Evolutionary conservation across 139 green algal species (phyloP).

Genomic region (Tetraselmis striata): DNA sequence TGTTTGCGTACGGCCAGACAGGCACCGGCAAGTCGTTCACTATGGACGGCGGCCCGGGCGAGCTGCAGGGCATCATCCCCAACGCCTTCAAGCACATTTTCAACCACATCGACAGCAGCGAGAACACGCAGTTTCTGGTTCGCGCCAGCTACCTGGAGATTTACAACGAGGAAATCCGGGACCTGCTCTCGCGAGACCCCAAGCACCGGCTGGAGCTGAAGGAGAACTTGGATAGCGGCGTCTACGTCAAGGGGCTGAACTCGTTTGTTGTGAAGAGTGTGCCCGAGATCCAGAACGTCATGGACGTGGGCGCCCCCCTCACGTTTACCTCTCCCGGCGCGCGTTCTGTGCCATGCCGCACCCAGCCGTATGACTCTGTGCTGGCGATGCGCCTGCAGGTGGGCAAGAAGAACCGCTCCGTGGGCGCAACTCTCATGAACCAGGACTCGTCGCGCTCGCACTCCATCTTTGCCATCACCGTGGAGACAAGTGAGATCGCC

Average conservation of each 20-base stretch:
- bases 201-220: slow-evolving; percentile 66
- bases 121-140: slow-evolving; percentile 67
- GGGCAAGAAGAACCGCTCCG: slow-evolving; percentile 70
- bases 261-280: slow-evolving; percentile 72
- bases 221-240: slow-evolving; percentile 64
- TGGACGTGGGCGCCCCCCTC: slow-evolving; percentile 50
- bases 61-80: slow-evolving; percentile 72
- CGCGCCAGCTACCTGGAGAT: slow-evolving; percentile 78
- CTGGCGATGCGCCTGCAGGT: too few relatives aligned
- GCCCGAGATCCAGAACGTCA: slow-evolving; percentile 65
- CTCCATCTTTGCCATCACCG: slow-evolving; percentile 81
- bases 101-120: slow-evolving; percentile 36
- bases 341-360: too few relatives aligned
- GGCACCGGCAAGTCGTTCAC: slow-evolving; percentile 20
- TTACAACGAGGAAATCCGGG: slow-evolving; percentile 78
- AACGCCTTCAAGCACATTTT: slow-evolving; percentile 73
- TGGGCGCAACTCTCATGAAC: slow-evolving; percentile 84
- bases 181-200: slow-evolving; percentile 58
- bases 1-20: slow-evolving; percentile 16
- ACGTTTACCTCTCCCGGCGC: too few relatives aligned
- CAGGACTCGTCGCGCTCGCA: slow-evolving; percentile 77
- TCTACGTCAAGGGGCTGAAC: slow-evolving; percentile 81
- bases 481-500: slow-evolving; percentile 54
- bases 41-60: slow-evolving; percentile 21
- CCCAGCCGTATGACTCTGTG: too few relatives aligned